Conservation (phyloP, 345 rosid genomes). For the Bretschneidera sinensis region DNA sequence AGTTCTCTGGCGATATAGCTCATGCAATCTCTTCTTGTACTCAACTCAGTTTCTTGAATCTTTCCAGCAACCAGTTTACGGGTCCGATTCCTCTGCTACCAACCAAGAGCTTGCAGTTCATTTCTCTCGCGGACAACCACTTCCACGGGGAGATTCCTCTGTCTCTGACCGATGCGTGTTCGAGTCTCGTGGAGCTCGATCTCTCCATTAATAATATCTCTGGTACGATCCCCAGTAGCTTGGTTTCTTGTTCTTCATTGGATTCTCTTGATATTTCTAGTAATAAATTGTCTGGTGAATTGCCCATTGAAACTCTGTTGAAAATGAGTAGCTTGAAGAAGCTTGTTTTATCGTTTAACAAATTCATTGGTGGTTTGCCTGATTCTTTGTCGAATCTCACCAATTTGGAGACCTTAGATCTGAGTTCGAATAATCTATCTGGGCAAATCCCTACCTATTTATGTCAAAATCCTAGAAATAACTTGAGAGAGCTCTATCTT, state of each 20-base stretch:
- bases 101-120: slow-evolving; percentile 38
- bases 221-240: slow-evolving; percentile 60
- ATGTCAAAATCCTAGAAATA: slow-evolving; percentile 46
- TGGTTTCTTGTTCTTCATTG: slow-evolving; percentile 58
- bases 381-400: slow-evolving; percentile 55
- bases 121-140: slow-evolving; percentile 44
- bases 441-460: slow-evolving; percentile 57
- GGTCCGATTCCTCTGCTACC: slow-evolving; percentile 67
- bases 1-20: slow-evolving; percentile 56
- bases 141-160: slow-evolving; percentile 73
- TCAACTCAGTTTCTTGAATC: slow-evolving; percentile 55
- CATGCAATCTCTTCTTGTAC: slow-evolving; percentile 49
- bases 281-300: slow-evolving; percentile 67
- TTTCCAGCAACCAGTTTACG: slow-evolving; percentile 55
- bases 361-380: slow-evolving; percentile 54
- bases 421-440: slow-evolving; percentile 67
- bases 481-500: slow-evolving; percentile 57
- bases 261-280: slow-evolving; percentile 49
- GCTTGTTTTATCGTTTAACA: slow-evolving; percentile 55
- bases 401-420: slow-evolving; percentile 57
- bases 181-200: slow-evolving; percentile 64
- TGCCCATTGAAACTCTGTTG: slow-evolving; percentile 57
- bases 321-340: slow-evolving; percentile 54
- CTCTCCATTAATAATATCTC: slow-evolving; percentile 67
- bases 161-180: slow-evolving; percentile 56